Base-by-base conservation (phyloP, 1,139 yeast species). In the Hemisphaericaspora lyxosophila region DNA sequence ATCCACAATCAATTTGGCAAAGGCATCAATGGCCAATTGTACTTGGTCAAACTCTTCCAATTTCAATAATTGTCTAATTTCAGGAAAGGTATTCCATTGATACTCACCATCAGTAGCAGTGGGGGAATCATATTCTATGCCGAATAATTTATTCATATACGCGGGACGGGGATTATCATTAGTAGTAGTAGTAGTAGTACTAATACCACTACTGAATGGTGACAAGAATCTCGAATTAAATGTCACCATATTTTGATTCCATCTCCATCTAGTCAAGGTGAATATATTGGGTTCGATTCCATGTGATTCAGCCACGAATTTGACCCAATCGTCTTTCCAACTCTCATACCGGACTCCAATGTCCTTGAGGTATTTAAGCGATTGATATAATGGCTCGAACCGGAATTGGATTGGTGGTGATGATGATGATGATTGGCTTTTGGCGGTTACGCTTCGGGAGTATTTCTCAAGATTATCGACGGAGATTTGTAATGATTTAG, bases 71-170 rank as follows among this genome's bases (percentile, higher is more conserved):
- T 88, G 95, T 45, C 95, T 72, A 2, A 88, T 68, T 4, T 75
- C 74, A 0, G 97, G 96, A 53, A 85, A 86, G 3, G 87, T 73
- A 59, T 82, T 80, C 76, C 86, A 80, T 39, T 73, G 70, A 45
- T 65, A 73, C 15, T 50, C 46, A n/a, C n/a, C n/a, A 6, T 53
- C 52, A 29, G 58, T 60, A 9, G 41, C 43, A 7, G 30, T 16
- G 0, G 86, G 88, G 3, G 80, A 79, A 57, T 73, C 66, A 37
- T 71, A 57, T 35, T 87, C 80, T 5, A 86, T 82, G 0, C 97
- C 97, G 57, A 80, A 80, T 7, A 90, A 52, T 1, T 71, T 57
- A 53, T 88, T 89, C 52, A 75, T 71, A 54, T 78, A 85, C 67
- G 94, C 90, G 15, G 78, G 69, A 33, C 96, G 70, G 5, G 63